Conservation (phyloP, 257 asterid genomes). For the Jacaranda mimosifolia region DNA sequence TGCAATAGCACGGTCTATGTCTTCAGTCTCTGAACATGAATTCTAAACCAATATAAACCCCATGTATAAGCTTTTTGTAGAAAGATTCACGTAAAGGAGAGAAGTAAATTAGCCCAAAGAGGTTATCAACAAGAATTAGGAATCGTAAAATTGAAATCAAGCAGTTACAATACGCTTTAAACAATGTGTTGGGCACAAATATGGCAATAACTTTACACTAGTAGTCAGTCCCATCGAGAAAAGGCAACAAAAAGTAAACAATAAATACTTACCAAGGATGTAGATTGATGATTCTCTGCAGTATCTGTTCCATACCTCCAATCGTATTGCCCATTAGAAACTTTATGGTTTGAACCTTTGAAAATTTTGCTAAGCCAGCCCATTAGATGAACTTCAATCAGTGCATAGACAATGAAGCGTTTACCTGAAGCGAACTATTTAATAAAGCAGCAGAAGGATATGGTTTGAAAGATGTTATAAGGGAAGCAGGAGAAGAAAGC, state of each 20-base stretch:
- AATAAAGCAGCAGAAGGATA: conserved; percentile 19
- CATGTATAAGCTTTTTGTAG: conserved; percentile 11
- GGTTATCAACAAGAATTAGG: not conserved
- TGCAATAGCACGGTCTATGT: conserved; percentile 83
- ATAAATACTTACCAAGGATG: conserved; percentile 60
- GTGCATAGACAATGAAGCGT: conserved; percentile 34
- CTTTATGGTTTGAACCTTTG: conserved; percentile 67
- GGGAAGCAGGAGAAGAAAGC: conserved; percentile 17
- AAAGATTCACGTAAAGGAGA: conserved; percentile 14
- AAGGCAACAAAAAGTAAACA: not conserved
- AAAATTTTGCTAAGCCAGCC: conserved; percentile 91
- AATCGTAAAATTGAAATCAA: not conserved
- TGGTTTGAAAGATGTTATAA: not conserved
- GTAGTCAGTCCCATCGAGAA: no score
- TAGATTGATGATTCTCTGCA: conserved; percentile 61
- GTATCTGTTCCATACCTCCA: conserved; percentile 62
- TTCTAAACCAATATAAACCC: conserved; percentile 52
- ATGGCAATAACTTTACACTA: no score
- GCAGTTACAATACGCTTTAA: no score
- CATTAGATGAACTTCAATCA: conserved; percentile 47
- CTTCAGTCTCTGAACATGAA: conserved; percentile 71
- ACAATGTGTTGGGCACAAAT: no score
- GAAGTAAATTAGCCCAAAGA: not conserved
- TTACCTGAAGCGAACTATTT: conserved; percentile 49
- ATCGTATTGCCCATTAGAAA: conserved; percentile 62